A percentile compares a stretch with the other conserved stretches of the same genome.
Conservation (phyloP, 192 early-diverging fungal species). For the Geranomyces variabilis region DNA sequence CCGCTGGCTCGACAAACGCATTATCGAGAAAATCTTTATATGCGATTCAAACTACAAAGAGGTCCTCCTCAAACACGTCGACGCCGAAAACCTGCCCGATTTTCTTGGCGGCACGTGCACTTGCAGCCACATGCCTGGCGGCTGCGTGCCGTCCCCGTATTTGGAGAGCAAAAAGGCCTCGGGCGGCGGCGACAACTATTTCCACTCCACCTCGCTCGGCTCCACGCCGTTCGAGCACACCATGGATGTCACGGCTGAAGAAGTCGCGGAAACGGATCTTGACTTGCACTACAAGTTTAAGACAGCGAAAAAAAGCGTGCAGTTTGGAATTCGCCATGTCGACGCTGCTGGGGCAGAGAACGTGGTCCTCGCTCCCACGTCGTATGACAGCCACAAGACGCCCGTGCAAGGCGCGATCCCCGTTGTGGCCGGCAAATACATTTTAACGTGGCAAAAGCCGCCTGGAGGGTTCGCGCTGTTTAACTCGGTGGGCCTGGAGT, state of each 20-base stretch:
- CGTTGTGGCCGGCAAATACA: slow-evolving; percentile 30
- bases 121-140: slow-evolving; percentile 41
- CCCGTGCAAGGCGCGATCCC: slow-evolving; percentile 12
- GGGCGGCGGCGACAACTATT: slow-evolving; percentile 19
- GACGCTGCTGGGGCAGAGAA: slow-evolving; percentile 23
- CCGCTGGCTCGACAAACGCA: slow-evolving; percentile 45
- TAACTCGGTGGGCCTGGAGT: slow-evolving; percentile 23
- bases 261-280: background rate
- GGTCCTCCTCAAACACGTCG: slow-evolving; percentile 41
- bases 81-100: slow-evolving; percentile 38
- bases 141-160: slow-evolving; percentile 37
- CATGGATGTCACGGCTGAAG: slow-evolving; percentile 27
- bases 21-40: slow-evolving; percentile 44
- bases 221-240: slow-evolving; percentile 24
- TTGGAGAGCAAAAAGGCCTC: slow-evolving; percentile 13
- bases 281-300: slow-evolving; percentile 33
- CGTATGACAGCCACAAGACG: slow-evolving; percentile 36
- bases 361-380: slow-evolving; percentile 2
- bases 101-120: slow-evolving; percentile 41
- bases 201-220: slow-evolving; percentile 19
- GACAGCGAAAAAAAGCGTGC: slow-evolving; percentile 28
- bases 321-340: slow-evolving; percentile 36
- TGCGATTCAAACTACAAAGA: slow-evolving; percentile 33
- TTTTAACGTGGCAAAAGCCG: slow-evolving; percentile 33
- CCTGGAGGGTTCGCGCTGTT: slow-evolving; percentile 32